Percentiles rank a stretch among this genome's conserved stretches.
phyloP scores from a whole-genome alignment of 306 rosid species.

The Echinosophora koreensis region DNA sequence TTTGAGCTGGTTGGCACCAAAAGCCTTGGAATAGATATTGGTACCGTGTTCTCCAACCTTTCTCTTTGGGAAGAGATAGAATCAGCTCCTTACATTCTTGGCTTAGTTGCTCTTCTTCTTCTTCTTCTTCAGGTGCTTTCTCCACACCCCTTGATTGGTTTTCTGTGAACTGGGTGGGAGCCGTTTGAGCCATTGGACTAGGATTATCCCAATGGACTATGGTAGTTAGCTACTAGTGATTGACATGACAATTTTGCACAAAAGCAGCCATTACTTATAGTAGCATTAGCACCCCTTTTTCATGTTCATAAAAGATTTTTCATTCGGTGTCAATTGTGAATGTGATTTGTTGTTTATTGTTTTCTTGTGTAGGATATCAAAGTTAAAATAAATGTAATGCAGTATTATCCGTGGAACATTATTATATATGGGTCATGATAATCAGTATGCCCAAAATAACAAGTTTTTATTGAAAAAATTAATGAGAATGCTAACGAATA shows the following conservation, averaged over 20 bases:
- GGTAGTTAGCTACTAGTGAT: background rate
- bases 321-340: too few species aligned
- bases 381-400: too few species aligned
- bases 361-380: too few species aligned
- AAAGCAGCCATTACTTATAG: background rate
- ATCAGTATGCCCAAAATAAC: too few species aligned
- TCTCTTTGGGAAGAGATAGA: constrained; percentile 58
- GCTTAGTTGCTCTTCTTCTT: background rate
- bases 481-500: too few species aligned
- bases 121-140: constrained; percentile 31
- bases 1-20: constrained; percentile 56
- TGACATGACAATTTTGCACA: background rate
- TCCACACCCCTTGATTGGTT: background rate
- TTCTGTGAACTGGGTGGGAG: background rate
- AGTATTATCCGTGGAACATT: too few species aligned
- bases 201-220: background rate
- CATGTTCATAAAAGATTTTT: too few species aligned
- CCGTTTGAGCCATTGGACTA: background rate
- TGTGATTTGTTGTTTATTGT: too few species aligned
- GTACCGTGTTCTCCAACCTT: constrained; percentile 49
- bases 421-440: too few species aligned
- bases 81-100: constrained; percentile 49
- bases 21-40: constrained; percentile 53
- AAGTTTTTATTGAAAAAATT: too few species aligned
- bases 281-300: too few species aligned